Evolutionary conservation across 768 basidiomycete species (phyloP), one percentile per base, ranked within the genome.

Genomic region (Macrolepiota fuliginosa): DNA sequence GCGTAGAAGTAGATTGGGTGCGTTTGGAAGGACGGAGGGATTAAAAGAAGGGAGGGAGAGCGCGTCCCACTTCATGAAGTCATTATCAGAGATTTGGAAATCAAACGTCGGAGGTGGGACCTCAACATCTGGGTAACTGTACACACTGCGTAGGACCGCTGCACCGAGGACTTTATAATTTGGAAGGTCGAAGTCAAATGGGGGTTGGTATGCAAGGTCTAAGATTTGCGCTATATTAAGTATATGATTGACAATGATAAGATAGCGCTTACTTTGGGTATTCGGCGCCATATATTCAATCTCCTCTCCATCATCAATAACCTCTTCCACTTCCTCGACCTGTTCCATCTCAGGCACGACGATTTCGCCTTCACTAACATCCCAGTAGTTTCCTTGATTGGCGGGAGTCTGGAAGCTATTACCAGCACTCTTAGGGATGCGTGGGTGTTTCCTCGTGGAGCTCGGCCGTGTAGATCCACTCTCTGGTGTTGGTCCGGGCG

Each of bases 321-420:
- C 69, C 0, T 65, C 63, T 6, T 67, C 59, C 36, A 64, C 62
- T 45, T 75, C 74, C 53, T 74, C 70, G 6, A 66, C 29, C 58
- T 72, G 65, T 2, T 65, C 65, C 32, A 55, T 55, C 45, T 75
- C 76, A 2, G 70, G 71, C 15, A 70, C 54, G 1, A 69, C 71
- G 13, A 80, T 73, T 56, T 73, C 75, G 0, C 70, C 69, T 25
- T 91, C 89, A 65, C 84, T 86, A 36, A 90, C 81, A 66, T 94
- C 90, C 91, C 91, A 94, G 60, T 88, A 84, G 64, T 85, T 79
- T 2, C 88, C 90, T 10, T 74, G 76, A 19, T 85, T 86, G 40
- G 80, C 64, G 1, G 92, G 92, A 0, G 92, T 93, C 67, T 88
- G 80, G 64, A 89, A 88, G 15, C 62, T 74, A 63, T 80, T 80